Base-by-base conservation (phyloP, 2,329 filamentous ascomycete species). In the Pleurostoma richardsiae region DNA sequence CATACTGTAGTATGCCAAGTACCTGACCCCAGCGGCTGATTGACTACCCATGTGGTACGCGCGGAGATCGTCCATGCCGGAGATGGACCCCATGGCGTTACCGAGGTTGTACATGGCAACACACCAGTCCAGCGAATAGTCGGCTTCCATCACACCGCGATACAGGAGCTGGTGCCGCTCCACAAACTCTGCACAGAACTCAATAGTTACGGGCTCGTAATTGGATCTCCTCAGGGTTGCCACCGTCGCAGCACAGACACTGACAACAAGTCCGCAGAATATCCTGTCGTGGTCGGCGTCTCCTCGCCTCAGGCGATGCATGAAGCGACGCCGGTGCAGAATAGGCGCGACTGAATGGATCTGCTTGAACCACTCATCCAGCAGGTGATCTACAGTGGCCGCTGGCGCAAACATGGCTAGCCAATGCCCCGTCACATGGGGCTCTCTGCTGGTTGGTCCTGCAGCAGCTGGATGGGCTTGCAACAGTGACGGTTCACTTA, bases 91-190 rank as follows among this genome's bases (percentile, higher is more conserved):
- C 5, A 59, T 48, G 1, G 64, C 56, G 2, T 48, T 55, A 3
- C 60, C 58, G 4, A 68, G 46, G 33, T 68, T 65, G 44, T 68
- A 68, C 54, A 64, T 60, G 27, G 63, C 59, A 19, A 65, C 57
- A 49, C 64, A 65, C 53, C 63, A 66, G 41, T 68, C 63, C 1
- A 67, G 46, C 3, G 57, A 58, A 41, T 63, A 66, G 0, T 46
- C 40, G 0, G 54, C 33, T 4, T 30, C n/a, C 10, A 45, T 27
- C 10, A 31, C 42, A 7, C 47, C 46, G 7, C 49, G 51, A 5
- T 52, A 41, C 1, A 64, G 49, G 7, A 66, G 48, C 3, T 54
- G 45, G 27, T 63, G 50, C 4, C 56, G 45, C 36, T 63, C 57
- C 8, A 67, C 54, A 10, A 65, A 59, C 10, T 56, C 51, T 1